phyloP scores from a whole-genome alignment of 306 rosid species.

The Pyrus communis region DNA sequence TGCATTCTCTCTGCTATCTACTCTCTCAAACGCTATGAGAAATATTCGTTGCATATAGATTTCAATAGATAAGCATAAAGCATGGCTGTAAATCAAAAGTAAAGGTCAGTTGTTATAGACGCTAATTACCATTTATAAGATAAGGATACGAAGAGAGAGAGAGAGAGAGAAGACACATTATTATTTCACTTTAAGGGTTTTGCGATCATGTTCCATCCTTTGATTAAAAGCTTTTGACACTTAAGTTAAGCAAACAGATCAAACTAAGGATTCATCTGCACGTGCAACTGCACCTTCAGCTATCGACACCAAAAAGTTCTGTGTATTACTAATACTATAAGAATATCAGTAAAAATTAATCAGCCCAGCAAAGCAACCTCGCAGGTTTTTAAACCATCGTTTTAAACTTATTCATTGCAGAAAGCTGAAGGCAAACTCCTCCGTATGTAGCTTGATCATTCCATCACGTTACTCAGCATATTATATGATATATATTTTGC shows the following conservation, averaged over 20 bases:
- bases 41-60: not conserved
- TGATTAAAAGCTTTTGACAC: not conserved
- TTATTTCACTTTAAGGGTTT: not conserved
- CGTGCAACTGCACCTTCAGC: not conserved
- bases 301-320: not conserved
- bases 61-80: not conserved
- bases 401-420: not conserved
- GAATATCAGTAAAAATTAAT: not conserved
- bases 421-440: constrained; percentile 1
- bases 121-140: not conserved
- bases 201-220: not conserved
- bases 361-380: not conserved
- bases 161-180: not conserved
- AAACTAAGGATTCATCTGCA: not conserved
- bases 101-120: not conserved
- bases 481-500: not conserved
- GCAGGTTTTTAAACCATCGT: constrained; percentile 1
- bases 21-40: not conserved
- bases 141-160: not conserved
- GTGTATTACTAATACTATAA: not conserved
- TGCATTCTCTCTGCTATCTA: not conserved
- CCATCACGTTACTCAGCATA: not conserved
- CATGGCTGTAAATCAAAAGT: not conserved
- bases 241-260: not conserved
- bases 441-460: not conserved